These are phyloP conservation scores for Pouteria glomerata DNA, from an alignment of 148 eudicot genomes.

Conservation along the genomic window DNA sequence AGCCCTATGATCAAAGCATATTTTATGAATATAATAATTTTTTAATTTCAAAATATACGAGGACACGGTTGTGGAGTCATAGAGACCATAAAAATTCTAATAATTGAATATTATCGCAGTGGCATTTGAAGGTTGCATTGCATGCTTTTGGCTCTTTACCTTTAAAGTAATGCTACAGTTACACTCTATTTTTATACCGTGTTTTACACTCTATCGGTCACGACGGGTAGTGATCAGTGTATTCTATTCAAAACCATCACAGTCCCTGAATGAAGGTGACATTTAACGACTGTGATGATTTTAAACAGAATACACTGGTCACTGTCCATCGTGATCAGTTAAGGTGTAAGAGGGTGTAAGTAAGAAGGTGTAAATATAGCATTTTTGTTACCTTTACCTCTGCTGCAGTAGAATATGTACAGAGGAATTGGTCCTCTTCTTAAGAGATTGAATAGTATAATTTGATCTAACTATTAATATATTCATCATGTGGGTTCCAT, in stretches of 20 bases:
- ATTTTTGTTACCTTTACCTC: background rate
- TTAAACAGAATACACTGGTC: too few relatives aligned
- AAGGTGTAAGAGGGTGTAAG: too few relatives aligned
- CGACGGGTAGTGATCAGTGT: too few relatives aligned
- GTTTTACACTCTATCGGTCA: too few relatives aligned
- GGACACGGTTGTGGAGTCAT: background rate
- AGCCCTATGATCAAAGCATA: background rate
- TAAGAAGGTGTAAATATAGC: too few relatives aligned
- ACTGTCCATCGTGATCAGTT: too few relatives aligned
- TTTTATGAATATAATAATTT: background rate
- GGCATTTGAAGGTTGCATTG: background rate
- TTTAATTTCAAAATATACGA: background rate
- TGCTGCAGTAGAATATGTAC: background rate
- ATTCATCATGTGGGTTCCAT: background rate
- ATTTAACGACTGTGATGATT: too few relatives aligned
- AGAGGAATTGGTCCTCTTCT: background rate
- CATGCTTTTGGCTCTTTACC: too few relatives aligned
- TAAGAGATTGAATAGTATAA: background rate
- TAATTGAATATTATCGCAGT: background rate
- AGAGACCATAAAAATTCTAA: background rate
- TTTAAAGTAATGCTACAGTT: too few relatives aligned
- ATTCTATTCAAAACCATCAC: too few relatives aligned
- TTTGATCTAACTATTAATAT: background rate
- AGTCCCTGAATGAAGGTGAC: too few relatives aligned
- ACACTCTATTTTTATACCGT: too few relatives aligned